Base-by-base conservation (phyloP, 495 filamentous ascomycete genomes). In the Penicillium macrosclerotiorum region DNA sequence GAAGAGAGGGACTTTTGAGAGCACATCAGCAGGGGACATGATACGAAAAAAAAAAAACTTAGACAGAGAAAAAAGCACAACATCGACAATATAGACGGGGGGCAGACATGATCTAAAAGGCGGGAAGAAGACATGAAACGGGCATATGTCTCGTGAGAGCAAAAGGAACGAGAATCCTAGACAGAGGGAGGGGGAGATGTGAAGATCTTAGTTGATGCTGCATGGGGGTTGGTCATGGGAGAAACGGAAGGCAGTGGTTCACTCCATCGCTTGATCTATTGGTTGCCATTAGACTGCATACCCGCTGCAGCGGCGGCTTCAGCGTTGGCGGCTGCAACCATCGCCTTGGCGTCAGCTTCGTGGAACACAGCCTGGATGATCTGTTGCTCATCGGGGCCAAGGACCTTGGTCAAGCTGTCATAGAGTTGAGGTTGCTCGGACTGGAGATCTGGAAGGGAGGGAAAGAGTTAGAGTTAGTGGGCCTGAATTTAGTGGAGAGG, bases 401-500 rank as follows among this genome's bases (percentile, higher is more conserved):
- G 81, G 41, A 86, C 84, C 44, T 84, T 81, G 24, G 89, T 89
- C 45, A 98, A 73, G 36, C 67, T 82, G 3, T 86, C 77, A 60
- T 96, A 97, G 24, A 96, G 84, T 51, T 89, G 85, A 1, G 91
- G 91, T 51, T 97, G 89, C 57, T 90, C 83, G 68, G 87, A 84
- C 78, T 95, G 88, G 49, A 98, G 77, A 60, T 77, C 91, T 96
- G 60, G 23, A 26, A 32, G 19, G 16, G 29, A n/a, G 24, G 14
- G 36, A n/a, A n/a, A n/a, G n/a, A n/a, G n/a, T n/a, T n/a, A n/a
- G n/a, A n/a, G 38, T 57, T 58, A 68, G 66, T 31, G 27, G 17
- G 12, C 19, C 18, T 17, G 26, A 24, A 18, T n/a, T 19, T 4
- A n/a, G 23, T 22, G 18, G 19, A 2, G 20, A 19, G 6, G 13